Conservation (phyloP, 257 asterid genomes). For the Rubia yunnanensis region DNA sequence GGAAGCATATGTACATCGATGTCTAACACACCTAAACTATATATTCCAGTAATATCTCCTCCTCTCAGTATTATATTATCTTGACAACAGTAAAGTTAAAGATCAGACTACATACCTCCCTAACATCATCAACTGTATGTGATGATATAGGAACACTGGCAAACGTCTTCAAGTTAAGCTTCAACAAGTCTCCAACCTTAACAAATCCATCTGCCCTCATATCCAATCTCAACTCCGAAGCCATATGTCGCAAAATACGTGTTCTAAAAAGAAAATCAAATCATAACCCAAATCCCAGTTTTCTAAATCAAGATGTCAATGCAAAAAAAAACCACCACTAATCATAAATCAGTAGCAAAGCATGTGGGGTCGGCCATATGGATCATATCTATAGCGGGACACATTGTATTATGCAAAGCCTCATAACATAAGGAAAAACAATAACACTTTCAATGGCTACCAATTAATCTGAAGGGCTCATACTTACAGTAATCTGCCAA, state of each 20-base stretch:
- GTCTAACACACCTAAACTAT: neutral
- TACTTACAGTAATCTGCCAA: constrained; percentile 72
- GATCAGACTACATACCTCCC: constrained; percentile 47
- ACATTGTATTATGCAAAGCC: too few relatives aligned
- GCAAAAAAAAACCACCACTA: neutral
- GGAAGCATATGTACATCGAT: neutral
- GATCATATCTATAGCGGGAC: neutral
- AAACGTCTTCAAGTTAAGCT: constrained; percentile 66
- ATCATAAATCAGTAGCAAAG: neutral
- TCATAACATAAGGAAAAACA: too few relatives aligned
- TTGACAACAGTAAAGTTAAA: neutral
- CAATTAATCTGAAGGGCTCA: neutral
- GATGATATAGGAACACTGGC: constrained; percentile 55
- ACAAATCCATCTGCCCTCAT: constrained; percentile 90
- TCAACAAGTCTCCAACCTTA: constrained; percentile 70
- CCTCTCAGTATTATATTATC: too few relatives aligned
- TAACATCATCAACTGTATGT: constrained; percentile 66
- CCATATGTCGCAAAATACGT: constrained; percentile 84
- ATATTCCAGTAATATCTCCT: neutral
- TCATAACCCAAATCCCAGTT: neutral
- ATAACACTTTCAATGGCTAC: neutral
- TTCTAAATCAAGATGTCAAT: neutral
- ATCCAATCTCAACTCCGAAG: constrained; percentile 66
- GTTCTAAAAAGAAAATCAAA: constrained; percentile 41
- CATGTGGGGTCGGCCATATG: too few relatives aligned